These are phyloP conservation scores for Amanita fuliginea DNA, from an alignment of 768 basidiomycete species.

Conservation along the genomic window DNA sequence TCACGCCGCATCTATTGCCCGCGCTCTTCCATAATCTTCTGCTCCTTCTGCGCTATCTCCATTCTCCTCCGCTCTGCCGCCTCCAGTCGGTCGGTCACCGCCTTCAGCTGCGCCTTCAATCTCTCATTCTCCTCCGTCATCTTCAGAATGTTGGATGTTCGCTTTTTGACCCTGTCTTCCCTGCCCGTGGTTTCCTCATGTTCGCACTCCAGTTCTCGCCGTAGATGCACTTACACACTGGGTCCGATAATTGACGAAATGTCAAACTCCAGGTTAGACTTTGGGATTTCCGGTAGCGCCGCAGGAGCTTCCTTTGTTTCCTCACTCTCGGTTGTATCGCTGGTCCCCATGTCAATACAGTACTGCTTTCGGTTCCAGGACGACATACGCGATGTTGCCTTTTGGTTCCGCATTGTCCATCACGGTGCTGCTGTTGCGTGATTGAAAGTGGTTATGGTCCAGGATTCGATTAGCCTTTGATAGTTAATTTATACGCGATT, in stretches of 20 bases:
- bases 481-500: not conserved
- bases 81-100: constrained; percentile 65
- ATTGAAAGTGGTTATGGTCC: constrained; percentile 1
- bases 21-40: constrained; percentile 18
- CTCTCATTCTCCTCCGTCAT: constrained; percentile 73
- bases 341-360: not conserved
- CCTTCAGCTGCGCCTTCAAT: constrained; percentile 63
- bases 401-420: constrained; percentile 10
- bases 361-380: not conserved
- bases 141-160: constrained; percentile 68
- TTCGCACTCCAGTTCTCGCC: constrained; percentile 9
- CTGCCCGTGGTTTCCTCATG: constrained; percentile 17
- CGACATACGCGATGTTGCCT: constrained; percentile 10
- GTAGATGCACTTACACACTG: constrained; percentile 34
- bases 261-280: constrained; percentile 31
- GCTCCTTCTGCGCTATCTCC: constrained; percentile 28
- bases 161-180: constrained; percentile 48
- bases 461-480: not conserved
- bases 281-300: constrained; percentile 38
- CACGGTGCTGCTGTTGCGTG: not conserved
- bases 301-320: constrained; percentile 7
- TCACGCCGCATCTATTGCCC: constrained; percentile 14
- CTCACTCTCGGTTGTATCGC: constrained; percentile 13
- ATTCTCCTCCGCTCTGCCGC: constrained; percentile 57
- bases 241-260: constrained; percentile 31